A percentile compares a stretch with the other conserved stretches of the same genome.
Evolutionary conservation across 805 yeast genomes (phyloP).

Genomic region (Yamadazyma paraphyllophila): DNA sequence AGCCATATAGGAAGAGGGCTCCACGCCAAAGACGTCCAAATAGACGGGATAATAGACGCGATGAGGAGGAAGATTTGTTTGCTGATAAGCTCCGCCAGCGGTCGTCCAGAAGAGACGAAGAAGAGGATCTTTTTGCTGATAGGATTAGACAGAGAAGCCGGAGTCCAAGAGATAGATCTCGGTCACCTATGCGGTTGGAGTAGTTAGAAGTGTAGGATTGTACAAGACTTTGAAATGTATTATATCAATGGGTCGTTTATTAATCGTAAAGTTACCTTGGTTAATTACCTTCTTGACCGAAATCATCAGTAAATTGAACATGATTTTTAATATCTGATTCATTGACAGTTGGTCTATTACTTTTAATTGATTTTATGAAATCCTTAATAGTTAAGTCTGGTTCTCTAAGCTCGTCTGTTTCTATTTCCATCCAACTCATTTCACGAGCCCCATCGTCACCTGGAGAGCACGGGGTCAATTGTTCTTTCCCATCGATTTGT

Average conservation of each 20-base stretch:
- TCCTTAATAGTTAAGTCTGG: conserved; percentile 90
- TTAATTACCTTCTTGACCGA: conserved; percentile 95
- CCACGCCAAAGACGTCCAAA: conserved; percentile 10
- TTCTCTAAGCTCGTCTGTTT: conserved; percentile 82
- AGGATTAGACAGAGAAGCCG: conserved; percentile 20
- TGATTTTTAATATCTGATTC: conserved; percentile 78
- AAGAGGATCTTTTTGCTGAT: conserved; percentile 38
- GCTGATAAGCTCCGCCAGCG: conserved; percentile 5
- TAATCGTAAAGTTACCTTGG: too few species aligned
- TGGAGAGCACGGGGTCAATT: conserved; percentile 91
- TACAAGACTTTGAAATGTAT: not conserved
- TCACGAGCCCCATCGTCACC: conserved; percentile 88
- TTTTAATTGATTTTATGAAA: conserved; percentile 86
- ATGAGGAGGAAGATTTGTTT: conserved; percentile 15
- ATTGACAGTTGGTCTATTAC: conserved; percentile 93
- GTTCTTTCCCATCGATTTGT: conserved; percentile 38
- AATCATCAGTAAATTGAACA: conserved; percentile 85
- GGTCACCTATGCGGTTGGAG: conserved; percentile 19
- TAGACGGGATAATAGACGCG: conserved; percentile 12
- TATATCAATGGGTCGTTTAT: too few species aligned
- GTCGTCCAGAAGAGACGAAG: conserved; percentile 15
- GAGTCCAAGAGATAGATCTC: conserved; percentile 18
- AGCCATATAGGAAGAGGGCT: conserved; percentile 20
- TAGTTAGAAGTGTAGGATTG: not conserved
- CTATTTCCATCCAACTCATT: conserved; percentile 91